Base-by-base conservation (phyloP, 2,329 filamentous ascomycete genomes). In the Basipetospora chlamydospora region DNA sequence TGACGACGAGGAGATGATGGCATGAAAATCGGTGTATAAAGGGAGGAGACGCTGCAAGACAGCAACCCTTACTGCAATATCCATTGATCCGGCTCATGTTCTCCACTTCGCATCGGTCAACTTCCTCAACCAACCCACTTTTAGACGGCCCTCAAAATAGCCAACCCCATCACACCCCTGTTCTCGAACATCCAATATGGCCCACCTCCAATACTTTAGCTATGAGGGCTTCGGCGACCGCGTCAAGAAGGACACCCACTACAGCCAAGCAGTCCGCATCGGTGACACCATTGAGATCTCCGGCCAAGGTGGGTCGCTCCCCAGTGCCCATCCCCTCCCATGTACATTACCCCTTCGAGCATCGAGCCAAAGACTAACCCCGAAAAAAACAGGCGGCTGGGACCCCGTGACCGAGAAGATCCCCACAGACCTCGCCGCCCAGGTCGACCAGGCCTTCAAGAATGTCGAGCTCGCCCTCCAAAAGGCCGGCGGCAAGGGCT, bases 401-500 rank as follows among this genome's bases (percentile, higher is more conserved):
- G 40, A 47, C 1, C 42, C 41, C 1, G 15, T 42, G 5, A 43
- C 44, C 0, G 40, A 41, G 2, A 32, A 31, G 2, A 21, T 66
- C 31, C 39, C 47, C 37, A 43, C 43, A 3, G 52, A 59, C 7
- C 48, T 63, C 23, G 54, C 57, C 23, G 52, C 52, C 0, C 53
- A 68, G 37, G 61, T 69, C 33, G 60, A 63, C 35, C 53, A 60
- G 41, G 64, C 69, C 0, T 75, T 76, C 44, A 46, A 47, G 0
- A 76, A 75, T 39, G 64, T 75, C 4, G 65, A 76, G 3, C 46
- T 56, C 2, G 52, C 48, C 6, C 49, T 75, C 1, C 60, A 57
- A 33, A 41, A 58, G 2, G 68, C 66, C 0, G 71, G 72, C 2
- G 67, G 66, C 0, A 61, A 67, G 36, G 67, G 66, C 6, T 70